These are phyloP conservation scores for Ophiostoma australiae DNA, from an alignment of 2,329 filamentous ascomycete species.

Conservation along the genomic window DNA sequence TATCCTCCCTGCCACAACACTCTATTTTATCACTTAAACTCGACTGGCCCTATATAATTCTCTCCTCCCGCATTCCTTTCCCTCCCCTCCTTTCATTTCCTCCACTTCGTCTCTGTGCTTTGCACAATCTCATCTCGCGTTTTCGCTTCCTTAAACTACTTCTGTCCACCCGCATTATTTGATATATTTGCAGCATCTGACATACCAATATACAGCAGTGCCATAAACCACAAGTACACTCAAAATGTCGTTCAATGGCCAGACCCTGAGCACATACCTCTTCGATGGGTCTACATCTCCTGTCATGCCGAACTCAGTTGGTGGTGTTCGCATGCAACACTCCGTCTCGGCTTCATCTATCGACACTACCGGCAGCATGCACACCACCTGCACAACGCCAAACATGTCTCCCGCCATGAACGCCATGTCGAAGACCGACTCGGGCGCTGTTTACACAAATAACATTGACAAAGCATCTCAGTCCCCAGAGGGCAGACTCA, in stretches of 20 bases:
- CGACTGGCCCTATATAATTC: not conserved
- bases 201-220: not conserved
- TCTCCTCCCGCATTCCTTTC: not conserved
- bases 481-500: not conserved
- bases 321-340: slow-evolving; percentile 24
- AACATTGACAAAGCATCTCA: not conserved
- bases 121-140: not conserved
- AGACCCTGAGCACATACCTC: not conserved
- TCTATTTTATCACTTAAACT: not conserved
- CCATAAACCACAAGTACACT: not conserved
- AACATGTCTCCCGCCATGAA: slow-evolving; percentile 15
- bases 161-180: too few relatives aligned
- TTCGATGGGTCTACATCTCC: not conserved
- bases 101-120: not conserved
- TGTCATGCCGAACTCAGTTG: slow-evolving; percentile 1
- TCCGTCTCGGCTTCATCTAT: slow-evolving; percentile 22
- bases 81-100: too few relatives aligned
- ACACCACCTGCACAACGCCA: slow-evolving; percentile 11
- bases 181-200: not conserved
- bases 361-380: slow-evolving; percentile 3
- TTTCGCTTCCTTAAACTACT: too few relatives aligned
- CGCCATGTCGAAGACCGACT: not conserved
- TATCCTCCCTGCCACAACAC: not conserved
- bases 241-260: not conserved
- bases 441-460: not conserved